A percentile compares a stretch with the other conserved stretches of the same genome.
phyloP scores from a whole-genome alignment of 495 filamentous ascomycete species.

The Monascus purpureus region DNA sequence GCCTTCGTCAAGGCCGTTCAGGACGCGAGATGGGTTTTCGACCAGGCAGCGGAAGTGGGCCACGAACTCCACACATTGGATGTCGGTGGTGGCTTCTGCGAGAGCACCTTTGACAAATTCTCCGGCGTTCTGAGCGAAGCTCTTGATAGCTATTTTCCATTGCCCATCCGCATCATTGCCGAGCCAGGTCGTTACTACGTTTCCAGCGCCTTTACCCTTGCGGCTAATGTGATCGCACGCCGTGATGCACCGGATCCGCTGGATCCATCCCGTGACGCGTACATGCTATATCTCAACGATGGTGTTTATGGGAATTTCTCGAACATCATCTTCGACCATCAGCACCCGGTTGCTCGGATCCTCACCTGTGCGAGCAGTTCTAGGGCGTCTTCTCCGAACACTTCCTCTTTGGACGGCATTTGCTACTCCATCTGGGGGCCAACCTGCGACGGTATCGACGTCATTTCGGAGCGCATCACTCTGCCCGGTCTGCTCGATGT shows the following conservation, averaged over 20 bases:
- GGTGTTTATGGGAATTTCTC: slow-evolving; percentile 97
- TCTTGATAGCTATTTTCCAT: slow-evolving; percentile 76
- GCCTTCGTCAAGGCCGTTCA: slow-evolving; percentile 82
- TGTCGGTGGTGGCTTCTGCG: slow-evolving; percentile 84
- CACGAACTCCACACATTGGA: slow-evolving; percentile 77
- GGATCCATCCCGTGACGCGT: slow-evolving; percentile 44
- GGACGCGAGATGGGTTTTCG: slow-evolving; percentile 81
- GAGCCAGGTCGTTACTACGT: slow-evolving; percentile 96
- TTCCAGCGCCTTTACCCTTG: slow-evolving; percentile 80
- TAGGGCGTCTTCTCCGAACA: slow-evolving; percentile 32
- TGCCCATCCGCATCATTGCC: slow-evolving; percentile 76
- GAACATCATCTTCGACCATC: slow-evolving; percentile 98
- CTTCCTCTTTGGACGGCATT: slow-evolving; percentile 26
- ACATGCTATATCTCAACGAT: slow-evolving; percentile 96
- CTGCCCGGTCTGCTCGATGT: slow-evolving; percentile 65
- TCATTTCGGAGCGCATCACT: slow-evolving; percentile 62
- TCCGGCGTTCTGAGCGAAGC: slow-evolving; percentile 65
- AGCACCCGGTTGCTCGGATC: slow-evolving; percentile 74
- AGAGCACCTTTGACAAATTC: slow-evolving; percentile 83
- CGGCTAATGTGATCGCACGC: slow-evolving; percentile 89
- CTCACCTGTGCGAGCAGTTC: slow-evolving; percentile 46
- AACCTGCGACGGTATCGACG: slow-evolving; percentile 95
- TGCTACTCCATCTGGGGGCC: slow-evolving; percentile 96
- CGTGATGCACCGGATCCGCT: slow-evolving; percentile 59
- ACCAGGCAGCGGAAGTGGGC: slow-evolving; percentile 66